These are phyloP conservation scores for Comarum palustre DNA, from an alignment of 306 rosid species.

Conservation along the genomic window DNA sequence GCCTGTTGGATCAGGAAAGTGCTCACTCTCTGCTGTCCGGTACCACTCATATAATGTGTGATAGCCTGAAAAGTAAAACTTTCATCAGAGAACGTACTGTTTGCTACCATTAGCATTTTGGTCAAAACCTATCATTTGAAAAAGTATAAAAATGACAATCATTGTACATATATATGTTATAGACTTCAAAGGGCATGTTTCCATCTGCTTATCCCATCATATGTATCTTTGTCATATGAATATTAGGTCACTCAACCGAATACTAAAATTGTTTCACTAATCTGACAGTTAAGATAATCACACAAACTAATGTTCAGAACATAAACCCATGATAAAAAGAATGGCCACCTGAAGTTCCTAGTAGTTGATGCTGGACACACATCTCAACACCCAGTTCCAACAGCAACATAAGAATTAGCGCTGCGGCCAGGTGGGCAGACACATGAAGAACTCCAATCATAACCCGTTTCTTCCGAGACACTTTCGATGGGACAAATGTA, in stretches of 20 bases:
- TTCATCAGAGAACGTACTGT: neutral
- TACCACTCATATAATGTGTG: constrained; percentile 93
- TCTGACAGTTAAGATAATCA: neutral
- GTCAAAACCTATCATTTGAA: neutral
- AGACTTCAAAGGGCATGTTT: neutral
- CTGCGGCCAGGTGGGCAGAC: constrained; percentile 80
- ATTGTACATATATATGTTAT: neutral
- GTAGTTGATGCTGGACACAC: constrained; percentile 73
- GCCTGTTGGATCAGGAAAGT: constrained; percentile 97
- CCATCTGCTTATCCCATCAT: neutral
- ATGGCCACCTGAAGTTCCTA: constrained; percentile 79
- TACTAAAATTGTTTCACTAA: neutral
- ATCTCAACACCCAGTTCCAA: constrained; percentile 89
- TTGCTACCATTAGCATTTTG: constrained; percentile 3
- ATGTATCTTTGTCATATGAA: neutral
- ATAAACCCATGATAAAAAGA: constrained; percentile 17
- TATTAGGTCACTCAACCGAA: neutral
- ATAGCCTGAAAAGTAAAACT: constrained; percentile 56
- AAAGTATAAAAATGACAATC: neutral
- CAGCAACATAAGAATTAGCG: constrained; percentile 86
- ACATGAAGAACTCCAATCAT: constrained; percentile 84
- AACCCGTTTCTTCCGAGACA: constrained; percentile 75
- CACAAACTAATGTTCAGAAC: neutral
- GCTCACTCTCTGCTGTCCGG: constrained; percentile 76
- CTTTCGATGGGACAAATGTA: constrained; percentile 77